These are phyloP conservation scores for Aspergillus incahuasiensis DNA, from an alignment of 495 filamentous ascomycete genomes.

Conservation along the genomic window DNA sequence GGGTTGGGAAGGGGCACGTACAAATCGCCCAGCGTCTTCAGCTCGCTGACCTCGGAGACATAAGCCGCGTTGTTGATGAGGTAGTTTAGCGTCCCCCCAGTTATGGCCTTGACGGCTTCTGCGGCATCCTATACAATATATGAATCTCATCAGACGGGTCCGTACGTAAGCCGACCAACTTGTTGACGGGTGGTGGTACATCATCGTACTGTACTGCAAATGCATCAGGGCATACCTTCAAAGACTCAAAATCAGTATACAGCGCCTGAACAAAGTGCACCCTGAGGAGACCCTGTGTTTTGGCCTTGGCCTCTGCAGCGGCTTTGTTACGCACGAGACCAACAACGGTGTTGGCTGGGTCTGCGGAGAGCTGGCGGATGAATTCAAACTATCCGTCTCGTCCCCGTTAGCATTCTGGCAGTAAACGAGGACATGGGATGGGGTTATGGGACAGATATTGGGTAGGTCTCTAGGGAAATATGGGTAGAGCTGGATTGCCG, in stretches of 20 bases:
- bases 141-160: not conserved
- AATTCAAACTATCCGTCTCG: constrained; percentile 1
- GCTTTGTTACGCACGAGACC: not conserved
- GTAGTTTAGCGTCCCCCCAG: not conserved
- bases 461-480: no score
- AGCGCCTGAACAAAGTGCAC: not conserved
- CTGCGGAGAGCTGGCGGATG: not conserved
- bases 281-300: not conserved
- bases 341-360: not conserved
- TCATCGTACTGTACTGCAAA: no score
- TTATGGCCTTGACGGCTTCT: not conserved
- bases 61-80: not conserved
- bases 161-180: no score
- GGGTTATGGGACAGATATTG: no score
- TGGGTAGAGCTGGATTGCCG: no score
- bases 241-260: not conserved
- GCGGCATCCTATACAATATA: not conserved
- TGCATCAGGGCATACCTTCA: not conserved
- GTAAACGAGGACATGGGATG: no score
- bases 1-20: not conserved
- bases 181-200: no score
- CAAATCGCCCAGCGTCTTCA: not conserved
- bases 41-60: not conserved
- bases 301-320: not conserved
- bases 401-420: no score